Conservation (phyloP, 202 grass and related monocot genomes). For the Carex arenaria region DNA sequence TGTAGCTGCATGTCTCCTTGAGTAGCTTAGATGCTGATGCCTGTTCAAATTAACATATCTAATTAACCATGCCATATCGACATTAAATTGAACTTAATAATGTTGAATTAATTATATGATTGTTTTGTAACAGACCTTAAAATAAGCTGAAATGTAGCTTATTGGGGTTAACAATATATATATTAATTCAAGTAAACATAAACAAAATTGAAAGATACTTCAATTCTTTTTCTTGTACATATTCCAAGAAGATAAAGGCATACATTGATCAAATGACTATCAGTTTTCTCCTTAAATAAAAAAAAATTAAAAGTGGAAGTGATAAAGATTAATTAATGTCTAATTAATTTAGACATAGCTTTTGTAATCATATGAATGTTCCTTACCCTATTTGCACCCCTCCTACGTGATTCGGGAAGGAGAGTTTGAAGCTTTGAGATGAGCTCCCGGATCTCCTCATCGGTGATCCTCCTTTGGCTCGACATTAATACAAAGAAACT, state of each 20-base stretch:
- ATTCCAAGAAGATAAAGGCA: neutral
- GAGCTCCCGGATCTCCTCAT: slow-evolving; percentile 32
- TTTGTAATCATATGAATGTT: neutral
- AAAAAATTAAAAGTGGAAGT: neutral
- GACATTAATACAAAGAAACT: neutral
- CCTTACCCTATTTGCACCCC: slow-evolving; percentile 18
- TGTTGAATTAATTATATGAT: neutral
- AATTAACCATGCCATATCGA: too few species aligned
- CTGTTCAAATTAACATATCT: slow-evolving; percentile 1
- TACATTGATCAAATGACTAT: neutral
- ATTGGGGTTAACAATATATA: neutral
- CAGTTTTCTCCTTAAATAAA: neutral
- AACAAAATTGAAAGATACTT: neutral
- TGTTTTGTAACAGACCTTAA: neutral
- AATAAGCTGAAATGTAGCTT: neutral
- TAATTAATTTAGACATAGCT: neutral
- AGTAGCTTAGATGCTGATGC: slow-evolving; percentile 32
- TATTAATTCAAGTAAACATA: neutral
- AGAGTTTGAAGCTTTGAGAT: slow-evolving; percentile 27
- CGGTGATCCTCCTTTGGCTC: slow-evolving; percentile 27
- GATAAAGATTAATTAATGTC: neutral
- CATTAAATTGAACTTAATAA: too few species aligned
- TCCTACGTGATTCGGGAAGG: slow-evolving; percentile 17
- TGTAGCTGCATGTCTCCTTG: slow-evolving; percentile 44
- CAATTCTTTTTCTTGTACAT: neutral